Percentiles rank a stretch among this genome's conserved stretches.
phyloP scores from a whole-genome alignment of 495 filamentous ascomycete genomes.

The Astrocystis sublimbata region DNA sequence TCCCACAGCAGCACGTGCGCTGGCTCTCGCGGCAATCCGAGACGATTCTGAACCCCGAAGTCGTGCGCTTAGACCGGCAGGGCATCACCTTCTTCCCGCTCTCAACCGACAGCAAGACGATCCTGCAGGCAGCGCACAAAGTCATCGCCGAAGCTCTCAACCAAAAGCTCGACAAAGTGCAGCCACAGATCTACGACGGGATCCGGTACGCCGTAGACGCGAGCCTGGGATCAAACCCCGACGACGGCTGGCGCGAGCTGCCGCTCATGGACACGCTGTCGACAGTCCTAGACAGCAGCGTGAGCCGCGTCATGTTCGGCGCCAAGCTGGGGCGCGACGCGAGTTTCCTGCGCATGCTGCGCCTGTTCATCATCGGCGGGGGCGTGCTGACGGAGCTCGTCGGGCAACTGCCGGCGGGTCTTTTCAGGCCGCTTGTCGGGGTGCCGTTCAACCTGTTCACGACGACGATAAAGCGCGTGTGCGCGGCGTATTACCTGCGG shows the following conservation, averaged over 20 bases:
- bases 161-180: constrained; percentile 3
- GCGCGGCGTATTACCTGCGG: constrained; percentile 3
- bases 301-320: not conserved
- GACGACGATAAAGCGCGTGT: not conserved
- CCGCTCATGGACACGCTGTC: not conserved
- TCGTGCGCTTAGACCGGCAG: not conserved
- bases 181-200: constrained; percentile 15
- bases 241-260: not conserved
- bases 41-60: not conserved
- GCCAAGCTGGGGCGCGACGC: not conserved
- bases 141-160: not conserved
- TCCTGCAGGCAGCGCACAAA: not conserved
- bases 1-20: constrained; percentile 6
- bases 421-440: constrained; percentile 2
- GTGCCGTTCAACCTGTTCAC: constrained; percentile 1
- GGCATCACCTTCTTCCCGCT: not conserved
- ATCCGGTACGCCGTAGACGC: not conserved
- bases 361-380: constrained; percentile 2
- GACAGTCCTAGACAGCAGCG: not conserved
- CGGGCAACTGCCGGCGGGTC: not conserved
- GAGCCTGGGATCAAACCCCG: not conserved
- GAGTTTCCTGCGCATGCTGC: not conserved
- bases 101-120: not conserved
- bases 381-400: constrained; percentile 7
- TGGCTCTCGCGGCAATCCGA: constrained; percentile 6